These are phyloP conservation scores for Iris macrosiphon DNA, from an alignment of 106 monocot species.

Conservation along the genomic window DNA sequence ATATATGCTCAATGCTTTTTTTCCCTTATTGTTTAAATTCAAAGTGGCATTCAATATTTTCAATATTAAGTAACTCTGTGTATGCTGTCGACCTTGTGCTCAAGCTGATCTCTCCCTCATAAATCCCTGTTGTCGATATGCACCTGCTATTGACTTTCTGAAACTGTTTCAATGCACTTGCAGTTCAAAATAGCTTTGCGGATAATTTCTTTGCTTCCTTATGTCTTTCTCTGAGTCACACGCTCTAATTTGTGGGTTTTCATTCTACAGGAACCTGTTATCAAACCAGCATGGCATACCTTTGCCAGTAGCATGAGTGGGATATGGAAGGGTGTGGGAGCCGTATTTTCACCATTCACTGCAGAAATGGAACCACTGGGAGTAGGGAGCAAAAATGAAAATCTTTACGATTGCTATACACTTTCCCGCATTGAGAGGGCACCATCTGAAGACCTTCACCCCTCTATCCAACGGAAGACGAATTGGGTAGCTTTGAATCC, in stretches of 20 bases:
- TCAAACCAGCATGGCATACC: conserved; percentile 79
- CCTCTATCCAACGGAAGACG: conserved; percentile 47
- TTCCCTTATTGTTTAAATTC: too few species aligned
- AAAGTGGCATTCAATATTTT: too few species aligned
- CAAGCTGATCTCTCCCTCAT: too few species aligned
- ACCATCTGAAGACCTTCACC: conserved; percentile 10
- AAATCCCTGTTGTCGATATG: too few species aligned
- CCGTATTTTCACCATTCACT: conserved; percentile 88
- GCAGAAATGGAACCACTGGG: conserved; percentile 87
- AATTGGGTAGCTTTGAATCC: conserved; percentile 77
- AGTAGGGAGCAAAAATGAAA: conserved; percentile 55
- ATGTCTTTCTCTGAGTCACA: too few species aligned
- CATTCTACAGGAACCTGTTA: conserved; percentile 75
- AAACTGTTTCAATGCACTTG: too few species aligned
- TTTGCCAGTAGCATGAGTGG: conserved; percentile 80
- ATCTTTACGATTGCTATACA: conserved; percentile 92
- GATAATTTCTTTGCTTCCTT: too few species aligned
- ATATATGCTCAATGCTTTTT: too few species aligned
- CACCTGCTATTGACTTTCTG: too few species aligned
- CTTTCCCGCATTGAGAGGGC: conserved; percentile 61
- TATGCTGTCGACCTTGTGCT: too few species aligned
- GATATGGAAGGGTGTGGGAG: conserved; percentile 93
- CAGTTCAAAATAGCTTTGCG: too few species aligned
- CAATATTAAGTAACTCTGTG: too few species aligned
- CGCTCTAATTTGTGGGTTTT: conserved; percentile 4